Percentiles rank a stretch among this genome's conserved stretches.
These are phyloP conservation scores for Aspergillus carlsbadensis DNA, from an alignment of 495 filamentous ascomycete genomes.

Conservation along the genomic window DNA sequence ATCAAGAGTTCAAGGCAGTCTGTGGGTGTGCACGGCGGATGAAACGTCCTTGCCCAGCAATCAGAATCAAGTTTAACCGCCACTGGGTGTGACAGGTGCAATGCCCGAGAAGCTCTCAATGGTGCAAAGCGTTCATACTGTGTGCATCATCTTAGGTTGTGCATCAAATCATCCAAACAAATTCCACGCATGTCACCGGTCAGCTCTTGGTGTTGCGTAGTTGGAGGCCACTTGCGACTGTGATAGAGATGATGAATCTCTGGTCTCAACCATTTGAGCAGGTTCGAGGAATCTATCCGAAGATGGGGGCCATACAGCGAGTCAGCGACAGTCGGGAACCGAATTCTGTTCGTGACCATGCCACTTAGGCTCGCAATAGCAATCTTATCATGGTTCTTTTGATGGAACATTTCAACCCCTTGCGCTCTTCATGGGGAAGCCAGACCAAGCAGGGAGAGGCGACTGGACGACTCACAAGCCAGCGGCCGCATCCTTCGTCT, in stretches of 20 bases:
- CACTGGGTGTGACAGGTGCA: constrained; percentile 4
- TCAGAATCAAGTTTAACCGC: constrained; percentile 13
- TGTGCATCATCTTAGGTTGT: constrained; percentile 11
- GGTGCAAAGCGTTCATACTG: background rate
- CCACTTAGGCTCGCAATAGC: background rate
- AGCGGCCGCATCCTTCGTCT: background rate
- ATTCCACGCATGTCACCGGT: background rate
- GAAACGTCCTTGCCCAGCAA: background rate
- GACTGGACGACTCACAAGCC: background rate
- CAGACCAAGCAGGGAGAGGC: background rate
- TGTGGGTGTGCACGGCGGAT: background rate
- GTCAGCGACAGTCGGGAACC: background rate
- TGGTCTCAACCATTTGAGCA: background rate
- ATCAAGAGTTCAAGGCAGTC: background rate
- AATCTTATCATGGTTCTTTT: background rate
- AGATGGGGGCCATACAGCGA: background rate
- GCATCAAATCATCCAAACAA: constrained; percentile 8
- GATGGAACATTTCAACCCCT: background rate
- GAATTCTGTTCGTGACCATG: background rate
- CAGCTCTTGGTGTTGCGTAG: background rate
- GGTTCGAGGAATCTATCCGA: background rate
- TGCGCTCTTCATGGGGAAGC: background rate
- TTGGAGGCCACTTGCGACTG: background rate
- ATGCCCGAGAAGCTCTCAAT: background rate
- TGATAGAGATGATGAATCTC: background rate